These are phyloP conservation scores for Phytophthora sp. DNA, from an alignment of 352 stramenopile genomes.

Conservation along the genomic window DNA sequence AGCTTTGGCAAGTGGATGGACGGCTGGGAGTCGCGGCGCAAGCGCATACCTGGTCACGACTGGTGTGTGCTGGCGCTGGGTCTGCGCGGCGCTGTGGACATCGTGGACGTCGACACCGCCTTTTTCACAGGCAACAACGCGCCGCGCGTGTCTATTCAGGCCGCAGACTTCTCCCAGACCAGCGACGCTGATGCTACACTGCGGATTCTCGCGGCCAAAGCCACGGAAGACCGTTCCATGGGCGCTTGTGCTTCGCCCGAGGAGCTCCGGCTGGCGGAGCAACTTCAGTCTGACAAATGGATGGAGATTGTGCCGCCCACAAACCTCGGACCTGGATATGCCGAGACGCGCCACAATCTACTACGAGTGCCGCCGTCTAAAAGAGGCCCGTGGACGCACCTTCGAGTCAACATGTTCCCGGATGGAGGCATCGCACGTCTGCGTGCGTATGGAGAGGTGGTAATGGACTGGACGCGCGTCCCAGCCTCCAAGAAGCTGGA, in stretches of 20 bases:
- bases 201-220: conserved; percentile 46
- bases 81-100: conserved; percentile 58
- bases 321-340: conserved; percentile 78
- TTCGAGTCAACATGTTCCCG: conserved; percentile 94
- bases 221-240: conserved; percentile 54
- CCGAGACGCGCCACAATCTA: conserved; percentile 87
- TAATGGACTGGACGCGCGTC: conserved; percentile 69
- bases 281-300: conserved; percentile 64
- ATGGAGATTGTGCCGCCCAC: conserved; percentile 64
- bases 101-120: conserved; percentile 92
- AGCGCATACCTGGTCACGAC: conserved; percentile 88
- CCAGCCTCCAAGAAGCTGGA: conserved; percentile 68
- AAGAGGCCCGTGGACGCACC: conserved; percentile 74
- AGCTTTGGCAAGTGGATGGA: conserved; percentile 96
- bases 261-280: conserved; percentile 50
- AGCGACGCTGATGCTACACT: conserved; percentile 39
- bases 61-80: conserved; percentile 93
- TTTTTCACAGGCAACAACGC: conserved; percentile 94
- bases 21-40: conserved; percentile 94
- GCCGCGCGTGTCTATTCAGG: conserved; percentile 91
- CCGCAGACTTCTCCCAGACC: conserved; percentile 46
- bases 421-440: conserved; percentile 93
- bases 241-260: conserved; percentile 50
- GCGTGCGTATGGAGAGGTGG: conserved; percentile 77
- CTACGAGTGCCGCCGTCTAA: conserved; percentile 58